These are phyloP conservation scores for Yarrowia deformans DNA, from an alignment of 805 yeast genomes.

Conservation along the genomic window DNA sequence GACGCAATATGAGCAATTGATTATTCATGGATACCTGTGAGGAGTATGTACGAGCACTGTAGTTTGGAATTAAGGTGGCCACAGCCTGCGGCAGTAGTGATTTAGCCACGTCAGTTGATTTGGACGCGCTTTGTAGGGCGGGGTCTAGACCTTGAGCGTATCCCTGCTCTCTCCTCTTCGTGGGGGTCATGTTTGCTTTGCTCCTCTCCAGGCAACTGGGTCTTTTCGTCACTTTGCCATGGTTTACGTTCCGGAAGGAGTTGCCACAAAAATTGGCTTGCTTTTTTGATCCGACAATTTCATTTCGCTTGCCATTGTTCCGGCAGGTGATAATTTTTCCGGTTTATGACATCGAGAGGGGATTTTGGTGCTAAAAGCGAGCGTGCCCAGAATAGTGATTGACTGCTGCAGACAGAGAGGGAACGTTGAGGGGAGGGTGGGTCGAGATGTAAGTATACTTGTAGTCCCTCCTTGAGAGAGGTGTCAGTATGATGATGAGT, in stretches of 20 bases:
- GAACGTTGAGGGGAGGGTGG: too few relatives aligned
- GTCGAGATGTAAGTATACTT: too few relatives aligned
- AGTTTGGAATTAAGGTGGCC: neutral
- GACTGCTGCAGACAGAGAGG: slow-evolving; percentile 10
- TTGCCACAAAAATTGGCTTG: too few relatives aligned
- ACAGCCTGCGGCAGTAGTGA: neutral
- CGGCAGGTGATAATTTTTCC: slow-evolving; percentile 4
- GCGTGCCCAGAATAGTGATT: neutral
- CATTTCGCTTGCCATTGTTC: slow-evolving; percentile 1
- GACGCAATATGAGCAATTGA: slow-evolving; percentile 33
- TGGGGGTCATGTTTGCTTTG: slow-evolving; percentile 5
- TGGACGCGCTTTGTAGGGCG: neutral
- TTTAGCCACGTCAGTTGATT: slow-evolving; percentile 8
- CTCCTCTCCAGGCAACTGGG: neutral
- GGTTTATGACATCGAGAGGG: neutral
- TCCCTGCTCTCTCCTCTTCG: too few relatives aligned
- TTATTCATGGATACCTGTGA: slow-evolving; percentile 4
- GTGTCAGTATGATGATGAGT: too few relatives aligned
- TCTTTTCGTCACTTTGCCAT: neutral
- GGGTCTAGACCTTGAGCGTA: neutral
- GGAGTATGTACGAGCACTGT: too few relatives aligned
- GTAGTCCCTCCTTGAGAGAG: too few relatives aligned
- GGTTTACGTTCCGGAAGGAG: neutral
- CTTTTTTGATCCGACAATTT: neutral
- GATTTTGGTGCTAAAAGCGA: neutral